Conservation (phyloP, 2,329 filamentous ascomycete species). For the Aureobasidium lini region DNA sequence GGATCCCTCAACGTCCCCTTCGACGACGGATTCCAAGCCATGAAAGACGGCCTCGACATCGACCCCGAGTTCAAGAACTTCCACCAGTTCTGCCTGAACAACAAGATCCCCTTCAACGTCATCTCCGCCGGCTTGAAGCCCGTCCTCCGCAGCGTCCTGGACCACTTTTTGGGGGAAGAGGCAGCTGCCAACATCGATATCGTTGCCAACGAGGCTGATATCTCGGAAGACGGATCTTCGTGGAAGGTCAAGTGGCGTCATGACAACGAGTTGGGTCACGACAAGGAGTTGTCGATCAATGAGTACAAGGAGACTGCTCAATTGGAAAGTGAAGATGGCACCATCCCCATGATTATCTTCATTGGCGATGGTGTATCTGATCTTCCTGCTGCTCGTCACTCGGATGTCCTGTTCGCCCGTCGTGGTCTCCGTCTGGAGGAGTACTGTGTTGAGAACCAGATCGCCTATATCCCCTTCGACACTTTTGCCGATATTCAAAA, state of each 20-base stretch:
- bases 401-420: slow-evolving; percentile 61
- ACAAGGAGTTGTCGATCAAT: slow-evolving; percentile 58
- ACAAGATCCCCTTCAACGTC: slow-evolving; percentile 60
- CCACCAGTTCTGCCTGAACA: slow-evolving; percentile 56
- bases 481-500: slow-evolving; percentile 59
- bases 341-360: slow-evolving; percentile 60
- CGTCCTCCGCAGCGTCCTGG: slow-evolving; percentile 53
- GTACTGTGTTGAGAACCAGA: slow-evolving; percentile 56
- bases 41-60: slow-evolving; percentile 55
- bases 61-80: slow-evolving; percentile 58
- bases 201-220: slow-evolving; percentile 59
- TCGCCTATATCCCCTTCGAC: slow-evolving; percentile 56
- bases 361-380: slow-evolving; percentile 65
- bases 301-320: slow-evolving; percentile 51
- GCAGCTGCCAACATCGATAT: slow-evolving; percentile 55
- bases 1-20: slow-evolving; percentile 59
- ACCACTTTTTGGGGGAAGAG: slow-evolving; percentile 58
- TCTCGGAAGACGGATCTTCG: slow-evolving; percentile 48
- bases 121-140: slow-evolving; percentile 63
- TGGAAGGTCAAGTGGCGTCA: slow-evolving; percentile 64
- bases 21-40: slow-evolving; percentile 58
- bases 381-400: slow-evolving; percentile 56
- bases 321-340: slow-evolving; percentile 50
- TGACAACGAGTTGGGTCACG: slow-evolving; percentile 57
- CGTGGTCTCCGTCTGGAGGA: slow-evolving; percentile 58